Conservation (phyloP, 768 basidiomycete genomes). For the Hypsizygus marmoreus region DNA sequence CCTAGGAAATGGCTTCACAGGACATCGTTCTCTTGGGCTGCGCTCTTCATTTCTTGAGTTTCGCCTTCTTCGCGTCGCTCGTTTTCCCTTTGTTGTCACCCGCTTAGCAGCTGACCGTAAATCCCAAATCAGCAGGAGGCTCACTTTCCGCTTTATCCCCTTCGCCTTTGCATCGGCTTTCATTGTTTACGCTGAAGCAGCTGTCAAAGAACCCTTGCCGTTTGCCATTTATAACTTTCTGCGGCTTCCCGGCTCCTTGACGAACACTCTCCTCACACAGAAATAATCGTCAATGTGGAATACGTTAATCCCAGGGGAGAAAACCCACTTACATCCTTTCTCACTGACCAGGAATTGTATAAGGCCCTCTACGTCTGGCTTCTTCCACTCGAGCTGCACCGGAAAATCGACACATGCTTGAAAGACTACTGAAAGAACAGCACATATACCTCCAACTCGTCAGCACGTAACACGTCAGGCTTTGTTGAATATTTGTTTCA, state of each 20-base stretch:
- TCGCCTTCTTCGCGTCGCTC: too few species aligned
- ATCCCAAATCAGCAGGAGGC: too few species aligned
- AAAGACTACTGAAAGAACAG: too few species aligned
- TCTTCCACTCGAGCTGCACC: conserved; percentile 89
- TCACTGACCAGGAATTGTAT: conserved; percentile 91
- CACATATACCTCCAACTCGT: conserved; percentile 76
- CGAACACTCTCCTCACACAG: conserved; percentile 85
- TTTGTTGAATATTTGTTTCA: conserved; percentile 86
- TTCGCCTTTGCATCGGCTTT: conserved; percentile 41
- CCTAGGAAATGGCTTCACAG: too few species aligned
- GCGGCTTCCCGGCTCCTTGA: conserved; percentile 90
- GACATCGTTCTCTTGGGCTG: too few species aligned
- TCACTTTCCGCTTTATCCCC: conserved; percentile 53
- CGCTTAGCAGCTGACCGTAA: too few species aligned
- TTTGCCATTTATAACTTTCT: conserved; percentile 83
- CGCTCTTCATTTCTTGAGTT: too few species aligned
- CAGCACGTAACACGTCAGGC: conserved; percentile 87
- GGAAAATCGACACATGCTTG: conserved; percentile 1
- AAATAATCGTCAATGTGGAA: conserved; percentile 3
- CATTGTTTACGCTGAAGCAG: conserved; percentile 77
- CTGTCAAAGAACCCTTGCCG: conserved; percentile 97
- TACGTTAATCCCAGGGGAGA: not conserved
- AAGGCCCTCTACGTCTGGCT: conserved; percentile 90
- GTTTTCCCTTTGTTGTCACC: too few species aligned
- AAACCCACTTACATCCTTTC: conserved; percentile 90